Conservation (phyloP, 1,284 basidiomycete species). For the Austroboletus novae-zelandiae region DNA sequence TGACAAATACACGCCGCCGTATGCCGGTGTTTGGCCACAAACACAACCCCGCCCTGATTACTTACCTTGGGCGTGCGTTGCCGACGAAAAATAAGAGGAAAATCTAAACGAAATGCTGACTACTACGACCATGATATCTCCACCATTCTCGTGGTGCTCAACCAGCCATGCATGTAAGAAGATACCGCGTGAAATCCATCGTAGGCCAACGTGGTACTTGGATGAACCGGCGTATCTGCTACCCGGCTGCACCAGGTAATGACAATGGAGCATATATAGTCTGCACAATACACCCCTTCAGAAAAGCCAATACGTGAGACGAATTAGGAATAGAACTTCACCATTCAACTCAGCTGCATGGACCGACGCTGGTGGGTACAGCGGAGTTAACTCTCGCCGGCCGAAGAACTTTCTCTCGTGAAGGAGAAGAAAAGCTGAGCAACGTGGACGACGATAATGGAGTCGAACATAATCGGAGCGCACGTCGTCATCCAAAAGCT, state of each 20-base stretch:
- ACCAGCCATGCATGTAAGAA: background rate
- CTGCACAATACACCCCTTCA: background rate
- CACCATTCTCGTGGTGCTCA: background rate
- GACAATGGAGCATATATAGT: background rate
- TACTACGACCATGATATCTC: slow-evolving; percentile 11
- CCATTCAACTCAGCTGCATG: background rate
- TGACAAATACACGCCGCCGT: slow-evolving; percentile 32
- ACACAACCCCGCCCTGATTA: slow-evolving; percentile 23
- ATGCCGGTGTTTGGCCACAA: slow-evolving; percentile 35
- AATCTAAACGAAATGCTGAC: slow-evolving; percentile 13
- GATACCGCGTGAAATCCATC: background rate
- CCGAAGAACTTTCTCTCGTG: background rate
- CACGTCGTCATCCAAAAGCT: slow-evolving; percentile 17
- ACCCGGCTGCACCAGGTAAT: slow-evolving; percentile 1
- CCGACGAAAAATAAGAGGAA: slow-evolving; percentile 2
- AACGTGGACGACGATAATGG: background rate
- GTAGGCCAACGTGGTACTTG: background rate
- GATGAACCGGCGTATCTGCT: slow-evolving; percentile 1
- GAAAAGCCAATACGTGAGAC: slow-evolving; percentile 1
- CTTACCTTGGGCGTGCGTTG: slow-evolving; percentile 20
- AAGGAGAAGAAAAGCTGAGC: background rate
- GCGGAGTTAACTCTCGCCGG: background rate
- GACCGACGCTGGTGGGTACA: background rate
- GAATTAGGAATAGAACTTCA: slow-evolving; percentile 2
- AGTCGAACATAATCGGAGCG: background rate